Evolutionary conservation across 2,329 filamentous ascomycete species (phyloP), one percentile per base, ranked within the genome.

Genomic region (Chalaropsis ovoidea): DNA sequence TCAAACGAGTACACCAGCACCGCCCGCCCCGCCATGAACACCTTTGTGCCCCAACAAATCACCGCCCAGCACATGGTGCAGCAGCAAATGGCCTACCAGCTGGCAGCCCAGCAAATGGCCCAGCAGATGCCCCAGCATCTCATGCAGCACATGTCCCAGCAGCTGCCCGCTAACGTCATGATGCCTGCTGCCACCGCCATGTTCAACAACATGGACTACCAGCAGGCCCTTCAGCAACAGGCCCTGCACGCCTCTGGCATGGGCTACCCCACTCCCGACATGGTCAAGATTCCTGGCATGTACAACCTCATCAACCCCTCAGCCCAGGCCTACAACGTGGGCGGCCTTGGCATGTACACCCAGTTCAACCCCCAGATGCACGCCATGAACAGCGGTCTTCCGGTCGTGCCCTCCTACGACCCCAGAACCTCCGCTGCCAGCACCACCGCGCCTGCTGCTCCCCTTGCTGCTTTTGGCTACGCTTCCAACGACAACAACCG

Each of bases 401-500:
- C 45, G 6, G 47, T 52, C 15, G 5, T 39, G 42, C 54, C 52
- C 3, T n/a, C 24, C 31, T 41, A 39, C 11, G 63, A 63, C 35
- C 49, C 49, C 4, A 61, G 58, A 43, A n/a, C 62, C 49, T 22
- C 43, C 19, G 24, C 35, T 39, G 42, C 4, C 22, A 52, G 13
- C 31, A 22, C 61, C 13, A 13, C 11, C 19, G 42, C 31, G 4
- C 24, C 47, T 11, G 45, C n/a, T 11, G 47, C 35, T 3, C 35
- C 62, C 0, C 24, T 52, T 5, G 17, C 35, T 3, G 42, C n/a
- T 19, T 58, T 64, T 39, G 54, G 27, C 42, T 43, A 24, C 27
- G 11, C n/a, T 6, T 62, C 63, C 2, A 47, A 62, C 64, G 49
- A 47, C 62, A 64, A 41, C 45, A 43, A 17, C 22, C 83, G 89